Evolutionary conservation across 2,329 filamentous ascomycete species (phyloP), one percentile per base, ranked within the genome.

Genomic region (Fusarium dlaminii): DNA sequence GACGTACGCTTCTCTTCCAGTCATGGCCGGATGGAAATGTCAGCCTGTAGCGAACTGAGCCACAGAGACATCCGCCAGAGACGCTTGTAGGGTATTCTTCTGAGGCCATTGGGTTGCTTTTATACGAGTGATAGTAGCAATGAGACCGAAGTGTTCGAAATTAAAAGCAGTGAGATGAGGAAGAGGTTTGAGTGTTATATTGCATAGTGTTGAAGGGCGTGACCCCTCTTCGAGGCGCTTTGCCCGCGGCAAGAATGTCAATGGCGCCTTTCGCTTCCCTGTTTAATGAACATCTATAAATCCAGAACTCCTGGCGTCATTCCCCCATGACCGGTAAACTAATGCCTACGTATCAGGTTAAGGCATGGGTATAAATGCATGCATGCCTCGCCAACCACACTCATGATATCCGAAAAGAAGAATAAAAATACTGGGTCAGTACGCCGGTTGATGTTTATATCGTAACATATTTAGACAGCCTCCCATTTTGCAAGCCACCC

Each of bases 401-500:
- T 24, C 13, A 40, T 29, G 40, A 46, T 20, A 7, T 45, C 37
- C 48, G 18, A 29, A 30, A n/a, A 18, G 29, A 43, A 48, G 30
- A 34, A 18, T 29, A 20, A 18, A n/a, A n/a, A 15, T 15, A 13
- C 29, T 52, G 12, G 20, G 34, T 22, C 18, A 57, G 17, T 37
- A 17, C 37, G 29, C 18, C 15, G n/a, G 24, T 14, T 37, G 24
- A 45, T 58, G 32, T 20, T 17, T 17, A 24, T 34, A 18, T n/a
- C 14, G 12, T 43, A 29, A 13, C 13, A n/a, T 30, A 5, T 29
- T 77, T 66, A 91, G 40, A 91, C 83, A 75, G 91, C 79, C 76
- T 96, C 92, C 95, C 95, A 98, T 73, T 84, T 86, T 6, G 90
- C 96, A 73, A 98, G 82, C 84, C 95, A 92, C 6, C 94, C 96